A percentile compares a stretch with the other conserved stretches of the same genome.
Conservation (phyloP, 164 flowering plant species). For the Tetrastigma voinierianum region DNA sequence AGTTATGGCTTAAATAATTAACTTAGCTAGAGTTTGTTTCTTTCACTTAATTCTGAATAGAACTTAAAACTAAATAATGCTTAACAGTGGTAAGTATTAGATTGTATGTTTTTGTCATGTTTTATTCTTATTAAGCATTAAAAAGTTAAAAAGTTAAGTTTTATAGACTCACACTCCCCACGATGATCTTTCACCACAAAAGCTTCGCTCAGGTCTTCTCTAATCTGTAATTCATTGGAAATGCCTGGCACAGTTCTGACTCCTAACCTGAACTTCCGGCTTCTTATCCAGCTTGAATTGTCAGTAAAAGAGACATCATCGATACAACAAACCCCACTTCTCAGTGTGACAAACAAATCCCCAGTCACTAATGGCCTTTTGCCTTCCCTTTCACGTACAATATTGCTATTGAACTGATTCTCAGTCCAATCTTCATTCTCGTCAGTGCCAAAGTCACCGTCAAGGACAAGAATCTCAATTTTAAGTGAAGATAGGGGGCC, state of each 20-base stretch:
- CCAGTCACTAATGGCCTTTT: conserved; percentile 59
- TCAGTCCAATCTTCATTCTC: conserved; percentile 41
- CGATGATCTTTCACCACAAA: conserved; percentile 69
- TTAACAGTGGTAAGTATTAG: no score
- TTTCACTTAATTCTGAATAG: no score
- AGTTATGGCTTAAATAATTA: no score
- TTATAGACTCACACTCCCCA: conserved; percentile 52
- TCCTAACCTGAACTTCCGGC: conserved; percentile 53
- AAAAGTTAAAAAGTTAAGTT: background rate
- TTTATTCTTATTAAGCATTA: no score
- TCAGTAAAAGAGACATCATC: conserved; percentile 50
- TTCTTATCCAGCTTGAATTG: conserved; percentile 60
- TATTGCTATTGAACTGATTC: conserved; percentile 28
- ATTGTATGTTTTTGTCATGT: no score
- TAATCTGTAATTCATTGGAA: conserved; percentile 26
- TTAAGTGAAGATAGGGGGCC: conserved; percentile 47
- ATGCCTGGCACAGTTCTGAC: conserved; percentile 28
- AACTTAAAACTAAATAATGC: no score
- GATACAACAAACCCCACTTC: conserved; percentile 40
- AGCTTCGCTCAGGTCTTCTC: conserved; percentile 55
- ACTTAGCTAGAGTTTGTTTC: no score
- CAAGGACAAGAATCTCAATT: conserved; percentile 47
- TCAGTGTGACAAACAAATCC: conserved; percentile 24
- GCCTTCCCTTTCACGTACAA: conserved; percentile 52
- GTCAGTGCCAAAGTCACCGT: conserved; percentile 49